These are phyloP conservation scores for Metschnikowia orientalis DNA, from an alignment of 805 yeast species.

Conservation along the genomic window DNA sequence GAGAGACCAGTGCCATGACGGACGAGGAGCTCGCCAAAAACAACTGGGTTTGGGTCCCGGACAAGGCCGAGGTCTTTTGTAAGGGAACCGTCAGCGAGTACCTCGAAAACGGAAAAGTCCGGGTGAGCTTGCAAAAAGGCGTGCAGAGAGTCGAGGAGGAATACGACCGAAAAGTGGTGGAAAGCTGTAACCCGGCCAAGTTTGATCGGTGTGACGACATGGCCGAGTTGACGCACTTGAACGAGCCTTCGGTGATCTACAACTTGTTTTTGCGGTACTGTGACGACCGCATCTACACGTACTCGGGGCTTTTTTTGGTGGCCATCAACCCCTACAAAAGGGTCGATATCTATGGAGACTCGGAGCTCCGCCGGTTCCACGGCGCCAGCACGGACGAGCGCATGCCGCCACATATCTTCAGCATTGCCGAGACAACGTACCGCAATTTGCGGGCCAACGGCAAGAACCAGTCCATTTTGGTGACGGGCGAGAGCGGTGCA, in stretches of 20 bases:
- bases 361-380: conserved; percentile 54
- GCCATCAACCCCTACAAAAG: conserved; percentile 89
- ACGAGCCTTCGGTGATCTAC: conserved; percentile 92
- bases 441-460: conserved; percentile 63
- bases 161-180: conserved; percentile 42
- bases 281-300: conserved; percentile 81
- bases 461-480: conserved; percentile 83
- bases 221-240: conserved; percentile 91
- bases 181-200: conserved; percentile 80
- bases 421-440: conserved; percentile 82
- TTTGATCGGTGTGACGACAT: conserved; percentile 90
- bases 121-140: conserved; percentile 34
- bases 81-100: conserved; percentile 56
- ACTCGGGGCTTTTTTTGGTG: conserved; percentile 90
- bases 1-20: conserved; percentile 9
- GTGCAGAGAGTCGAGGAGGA: conserved; percentile 40
- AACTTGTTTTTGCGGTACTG: conserved; percentile 74
- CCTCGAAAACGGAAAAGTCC: conserved; percentile 30
- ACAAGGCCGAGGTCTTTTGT: conserved; percentile 49
- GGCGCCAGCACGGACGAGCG: conserved; percentile 20
- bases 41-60: conserved; percentile 78
- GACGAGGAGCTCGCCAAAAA: conserved; percentile 27
- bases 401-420: conserved; percentile 83
- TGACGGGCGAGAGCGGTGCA: conserved; percentile 99
- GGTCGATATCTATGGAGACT: conserved; percentile 65